A percentile compares a stretch with the other conserved stretches of the same genome.
Conservation (phyloP, 306 rosid species). For the Quercus mongolica region DNA sequence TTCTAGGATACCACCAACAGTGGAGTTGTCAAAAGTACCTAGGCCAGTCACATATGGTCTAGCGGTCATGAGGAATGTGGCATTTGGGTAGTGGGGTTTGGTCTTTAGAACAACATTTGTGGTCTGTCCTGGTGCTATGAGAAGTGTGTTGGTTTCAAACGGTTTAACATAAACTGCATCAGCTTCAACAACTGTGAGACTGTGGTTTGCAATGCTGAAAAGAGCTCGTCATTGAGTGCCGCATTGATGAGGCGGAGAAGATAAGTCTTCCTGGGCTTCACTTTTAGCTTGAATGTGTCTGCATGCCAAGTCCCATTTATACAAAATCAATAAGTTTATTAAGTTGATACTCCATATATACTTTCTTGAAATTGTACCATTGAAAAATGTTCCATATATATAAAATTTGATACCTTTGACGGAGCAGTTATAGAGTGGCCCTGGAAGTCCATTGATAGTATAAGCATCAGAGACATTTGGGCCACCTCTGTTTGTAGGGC, state of each 20-base stretch:
- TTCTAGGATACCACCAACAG: neutral
- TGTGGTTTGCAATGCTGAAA: conserved; percentile 16
- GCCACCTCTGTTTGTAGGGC: conserved; percentile 9
- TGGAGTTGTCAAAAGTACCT: neutral
- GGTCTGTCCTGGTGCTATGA: conserved; percentile 5
- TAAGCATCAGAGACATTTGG: neutral
- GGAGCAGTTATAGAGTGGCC: neutral
- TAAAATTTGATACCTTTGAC: neutral
- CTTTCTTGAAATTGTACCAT: neutral
- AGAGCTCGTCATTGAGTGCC: neutral
- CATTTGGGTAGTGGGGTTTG: neutral
- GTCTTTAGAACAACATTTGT: conserved; percentile 5
- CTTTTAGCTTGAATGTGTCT: conserved; percentile 11
- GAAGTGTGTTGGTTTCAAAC: neutral
- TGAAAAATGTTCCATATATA: neutral
- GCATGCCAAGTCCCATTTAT: neutral
- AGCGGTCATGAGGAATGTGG: conserved; percentile 11
- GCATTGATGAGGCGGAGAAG: neutral
- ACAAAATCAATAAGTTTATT: neutral
- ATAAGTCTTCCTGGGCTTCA: conserved; percentile 1
- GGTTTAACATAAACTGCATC: conserved; percentile 7
- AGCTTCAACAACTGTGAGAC: neutral
- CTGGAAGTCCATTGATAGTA: conserved; percentile 4
- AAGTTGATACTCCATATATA: neutral
- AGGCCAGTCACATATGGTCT: neutral